Evolutionary conservation across 23 red algal species (phyloP).

Genomic region (Cyanidiococcus yangmingshanensis): DNA sequence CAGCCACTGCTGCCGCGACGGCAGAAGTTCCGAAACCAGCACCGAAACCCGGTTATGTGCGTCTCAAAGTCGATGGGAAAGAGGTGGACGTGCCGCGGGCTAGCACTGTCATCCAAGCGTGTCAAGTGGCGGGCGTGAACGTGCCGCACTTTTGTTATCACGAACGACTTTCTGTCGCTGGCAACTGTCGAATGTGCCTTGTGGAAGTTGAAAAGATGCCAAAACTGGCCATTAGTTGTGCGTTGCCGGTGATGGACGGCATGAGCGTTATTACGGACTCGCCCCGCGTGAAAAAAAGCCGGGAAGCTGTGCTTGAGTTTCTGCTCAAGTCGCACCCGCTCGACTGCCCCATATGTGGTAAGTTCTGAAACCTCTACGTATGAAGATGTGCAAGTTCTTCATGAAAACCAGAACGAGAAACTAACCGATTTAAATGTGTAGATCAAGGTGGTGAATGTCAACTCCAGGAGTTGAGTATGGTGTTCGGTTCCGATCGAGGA

Average conservation of each 20-base stretch:
- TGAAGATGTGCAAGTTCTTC: not conserved
- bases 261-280: slow-evolving; percentile 84
- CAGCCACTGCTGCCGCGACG: not conserved
- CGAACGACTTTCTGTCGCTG: slow-evolving; percentile 95
- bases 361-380: not conserved
- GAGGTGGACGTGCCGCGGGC: slow-evolving; percentile 49
- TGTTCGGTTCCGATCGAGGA: slow-evolving; percentile 97
- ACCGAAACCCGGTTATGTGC: slow-evolving; percentile 24
- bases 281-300: slow-evolving; percentile 76
- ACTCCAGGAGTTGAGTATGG: slow-evolving; percentile 97
- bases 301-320: slow-evolving; percentile 93
- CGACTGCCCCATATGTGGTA: slow-evolving; percentile 94
- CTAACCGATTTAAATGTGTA: not conserved
- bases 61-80: slow-evolving; percentile 62
- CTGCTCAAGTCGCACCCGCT: slow-evolving; percentile 87
- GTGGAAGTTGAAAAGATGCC: slow-evolving; percentile 97
- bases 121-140: slow-evolving; percentile 70
- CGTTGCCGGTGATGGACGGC: slow-evolving; percentile 96
- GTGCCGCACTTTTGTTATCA: slow-evolving; percentile 99
- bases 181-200: slow-evolving; percentile 98
- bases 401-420: not conserved
- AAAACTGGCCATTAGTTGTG: slow-evolving; percentile 92
- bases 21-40: not conserved
- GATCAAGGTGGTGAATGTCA: slow-evolving; percentile 97
- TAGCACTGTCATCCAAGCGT: slow-evolving; percentile 87